These are phyloP conservation scores for Gentiana dahurica DNA, from an alignment of 257 asterid genomes.

Conservation along the genomic window DNA sequence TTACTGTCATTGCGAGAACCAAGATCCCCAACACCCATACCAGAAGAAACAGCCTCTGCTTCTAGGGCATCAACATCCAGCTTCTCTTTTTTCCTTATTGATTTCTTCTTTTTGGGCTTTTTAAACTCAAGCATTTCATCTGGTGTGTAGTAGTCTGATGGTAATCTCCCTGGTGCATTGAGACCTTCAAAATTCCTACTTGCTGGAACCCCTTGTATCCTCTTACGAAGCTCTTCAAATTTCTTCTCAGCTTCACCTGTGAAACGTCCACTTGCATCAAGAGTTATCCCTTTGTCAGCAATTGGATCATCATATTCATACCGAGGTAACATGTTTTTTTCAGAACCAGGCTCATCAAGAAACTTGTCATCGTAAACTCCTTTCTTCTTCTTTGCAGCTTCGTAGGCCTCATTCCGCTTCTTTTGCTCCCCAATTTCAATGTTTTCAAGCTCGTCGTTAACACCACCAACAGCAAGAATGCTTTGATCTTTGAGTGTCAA, in stretches of 20 bases:
- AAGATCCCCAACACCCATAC: conserved; percentile 81
- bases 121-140: conserved; percentile 86
- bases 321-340: conserved; percentile 63
- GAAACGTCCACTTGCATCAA: conserved; percentile 84
- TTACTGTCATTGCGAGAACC: conserved; percentile 71
- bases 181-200: conserved; percentile 46
- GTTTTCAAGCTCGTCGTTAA: conserved; percentile 90
- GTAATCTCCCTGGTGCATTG: conserved; percentile 39
- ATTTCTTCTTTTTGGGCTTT: conserved; percentile 92
- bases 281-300: conserved; percentile 77
- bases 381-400: conserved; percentile 74
- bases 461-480: conserved; percentile 75
- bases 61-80: conserved; percentile 77
- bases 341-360: conserved; percentile 41
- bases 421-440: conserved; percentile 97
- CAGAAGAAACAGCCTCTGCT: conserved; percentile 87
- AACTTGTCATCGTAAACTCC: conserved; percentile 86
- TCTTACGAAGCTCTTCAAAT: conserved; percentile 91
- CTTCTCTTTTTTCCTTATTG: conserved; percentile 86
- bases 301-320: conserved; percentile 81
- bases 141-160: conserved; percentile 75
- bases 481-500: conserved; percentile 95
- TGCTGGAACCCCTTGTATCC: conserved; percentile 64
- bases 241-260: conserved; percentile 85
- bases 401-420: conserved; percentile 80